Evolutionary conservation across 441 rosid species (phyloP), one percentile per base, ranked within the genome.

Genomic region (Gossypium gossypioides): DNA sequence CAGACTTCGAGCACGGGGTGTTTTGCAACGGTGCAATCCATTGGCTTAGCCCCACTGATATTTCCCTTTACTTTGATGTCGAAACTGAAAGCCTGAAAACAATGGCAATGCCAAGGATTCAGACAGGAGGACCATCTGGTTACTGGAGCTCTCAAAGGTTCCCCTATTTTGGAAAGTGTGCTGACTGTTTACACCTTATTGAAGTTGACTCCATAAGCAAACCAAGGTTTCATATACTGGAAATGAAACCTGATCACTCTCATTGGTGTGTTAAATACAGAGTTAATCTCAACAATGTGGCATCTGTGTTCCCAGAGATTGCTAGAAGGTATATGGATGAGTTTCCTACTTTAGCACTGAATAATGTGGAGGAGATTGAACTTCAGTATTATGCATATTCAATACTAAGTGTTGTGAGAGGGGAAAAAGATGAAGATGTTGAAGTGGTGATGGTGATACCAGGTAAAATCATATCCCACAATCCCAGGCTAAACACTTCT

Each of bases 1-100:
- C 34, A 5, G 50, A 66, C 8, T 71, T 78, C 8, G 7, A 34
- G 0, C 72, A 71, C 3, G 64, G 64, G 9, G 42, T 59, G 42
- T 76, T 71, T n/a, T 84, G 82, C 68, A 76, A 77, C 7, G 81
- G 82, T 3, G 78, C 75, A 12, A 66, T 81, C 56, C 79, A 76
- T 34, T 80, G 81, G 87, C 75, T 72, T 21, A 72, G 66, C 13
- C 69, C 64, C 24, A 69, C 59, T 0, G 71, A 81, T 68, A 13
- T 68, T 68, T 50, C 76, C 0, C 72, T 69, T 54, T 52, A 46
- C 27, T 75, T 77, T 13, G 76, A 73, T 27, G 51, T 76, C 4
- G 74, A 71, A 0, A 7, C 42, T 18, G 80, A 73, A 67, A 40
- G 46, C 13, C 15, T 78, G 9, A 27, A 24, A 34, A 81, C 81